Evolutionary conservation across 345 rosid genomes (phyloP).

Genomic region (Cochlearia excelsa): DNA sequence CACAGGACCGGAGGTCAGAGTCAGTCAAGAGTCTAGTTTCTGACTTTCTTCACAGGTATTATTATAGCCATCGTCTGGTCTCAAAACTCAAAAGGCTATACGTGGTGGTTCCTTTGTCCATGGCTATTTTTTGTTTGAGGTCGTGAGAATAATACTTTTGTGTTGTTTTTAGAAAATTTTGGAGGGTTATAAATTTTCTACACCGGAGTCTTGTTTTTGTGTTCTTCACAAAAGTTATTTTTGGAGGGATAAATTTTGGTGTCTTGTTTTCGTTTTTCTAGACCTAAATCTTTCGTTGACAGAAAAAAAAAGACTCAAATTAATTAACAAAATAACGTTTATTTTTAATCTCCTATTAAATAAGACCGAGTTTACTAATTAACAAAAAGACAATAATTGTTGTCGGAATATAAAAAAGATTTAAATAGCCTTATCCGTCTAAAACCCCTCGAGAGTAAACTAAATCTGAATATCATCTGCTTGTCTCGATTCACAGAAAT

Average conservation of each 20-base stretch:
- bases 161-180: slow-evolving; percentile 12
- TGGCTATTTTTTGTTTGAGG: neutral
- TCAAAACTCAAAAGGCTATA: neutral
- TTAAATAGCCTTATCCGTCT: slow-evolving; percentile 27
- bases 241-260: neutral
- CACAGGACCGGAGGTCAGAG: neutral
- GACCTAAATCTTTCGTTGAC: no score
- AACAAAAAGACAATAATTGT: neutral
- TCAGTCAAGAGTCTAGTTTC: neutral
- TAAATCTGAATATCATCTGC: slow-evolving; percentile 12
- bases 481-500: slow-evolving; percentile 25
- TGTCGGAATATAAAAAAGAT: neutral
- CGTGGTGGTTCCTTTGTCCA: neutral
- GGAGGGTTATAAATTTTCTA: slow-evolving; percentile 2
- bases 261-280: no score
- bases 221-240: slow-evolving; percentile 22
- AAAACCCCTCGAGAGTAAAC: slow-evolving; percentile 16
- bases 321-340: neutral
- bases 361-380: neutral
- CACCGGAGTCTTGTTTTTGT: slow-evolving; percentile 7
- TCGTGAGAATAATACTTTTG: slow-evolving; percentile 16
- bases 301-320: slow-evolving; percentile 2
- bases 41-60: neutral
- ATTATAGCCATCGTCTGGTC: neutral
- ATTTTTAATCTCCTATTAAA: no score